These are phyloP conservation scores for Fagopyrum tataricum DNA, from an alignment of 148 eudicot species.

Conservation along the genomic window DNA sequence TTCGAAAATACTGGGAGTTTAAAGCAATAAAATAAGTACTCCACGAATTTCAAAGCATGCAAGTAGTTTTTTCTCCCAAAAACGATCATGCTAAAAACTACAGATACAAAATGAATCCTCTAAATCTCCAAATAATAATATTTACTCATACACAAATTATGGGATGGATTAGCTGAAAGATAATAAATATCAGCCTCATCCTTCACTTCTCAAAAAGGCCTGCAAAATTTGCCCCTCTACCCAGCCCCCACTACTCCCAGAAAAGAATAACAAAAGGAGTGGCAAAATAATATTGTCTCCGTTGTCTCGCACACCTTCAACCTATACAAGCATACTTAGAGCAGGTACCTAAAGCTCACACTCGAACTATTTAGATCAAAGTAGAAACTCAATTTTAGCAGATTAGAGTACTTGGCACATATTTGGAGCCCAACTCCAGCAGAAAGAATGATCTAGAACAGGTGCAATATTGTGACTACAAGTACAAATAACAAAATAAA, in stretches of 20 bases:
- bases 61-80: background rate
- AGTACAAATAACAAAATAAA: slow-evolving; percentile 10
- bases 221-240: background rate
- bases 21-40: background rate
- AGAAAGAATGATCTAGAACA: background rate
- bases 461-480: background rate
- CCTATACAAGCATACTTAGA: background rate
- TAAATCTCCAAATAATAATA: background rate
- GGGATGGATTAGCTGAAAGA: background rate
- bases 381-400: background rate
- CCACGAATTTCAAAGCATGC: background rate
- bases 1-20: background rate
- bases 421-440: background rate
- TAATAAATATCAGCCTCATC: background rate
- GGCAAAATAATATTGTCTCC: background rate
- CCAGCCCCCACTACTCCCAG: background rate
- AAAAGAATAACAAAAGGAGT: background rate
- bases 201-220: background rate
- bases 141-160: background rate
- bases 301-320: background rate
- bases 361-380: background rate
- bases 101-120: background rate
- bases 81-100: background rate
- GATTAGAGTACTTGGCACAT: background rate
- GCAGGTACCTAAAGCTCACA: background rate